A percentile compares a stretch with the other conserved stretches of the same genome.
phyloP scores from a whole-genome alignment of 768 basidiomycete genomes.

The Pleurotus djamor region DNA sequence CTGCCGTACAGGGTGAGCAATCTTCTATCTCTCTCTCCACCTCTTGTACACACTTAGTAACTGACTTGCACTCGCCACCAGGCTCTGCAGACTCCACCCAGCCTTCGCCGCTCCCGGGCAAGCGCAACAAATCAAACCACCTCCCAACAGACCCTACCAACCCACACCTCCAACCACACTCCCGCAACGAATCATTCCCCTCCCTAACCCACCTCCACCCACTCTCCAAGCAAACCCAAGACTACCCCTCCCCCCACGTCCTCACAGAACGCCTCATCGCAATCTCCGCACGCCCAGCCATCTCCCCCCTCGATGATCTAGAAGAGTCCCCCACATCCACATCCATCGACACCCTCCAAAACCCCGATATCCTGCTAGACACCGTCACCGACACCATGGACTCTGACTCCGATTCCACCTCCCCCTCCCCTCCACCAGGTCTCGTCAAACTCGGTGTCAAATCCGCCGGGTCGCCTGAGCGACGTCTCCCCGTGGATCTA shows the following conservation, averaged over 20 bases:
- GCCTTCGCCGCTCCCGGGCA: conserved; percentile 44
- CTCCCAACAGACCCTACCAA: conserved; percentile 17
- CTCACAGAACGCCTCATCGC: conserved; percentile 39
- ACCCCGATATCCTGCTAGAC: conserved; percentile 8
- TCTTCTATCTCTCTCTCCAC: neutral
- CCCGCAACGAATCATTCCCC: conserved; percentile 12
- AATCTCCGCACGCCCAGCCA: conserved; percentile 24
- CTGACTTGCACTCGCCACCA: conserved; percentile 19
- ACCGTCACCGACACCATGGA: conserved; percentile 6
- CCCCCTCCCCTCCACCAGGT: conserved; percentile 12
- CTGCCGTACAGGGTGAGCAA: conserved; percentile 61
- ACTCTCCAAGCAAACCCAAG: conserved; percentile 35
- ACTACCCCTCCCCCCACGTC: conserved; percentile 36
- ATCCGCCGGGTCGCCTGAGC: conserved; percentile 4
- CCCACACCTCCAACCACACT: conserved; percentile 29
- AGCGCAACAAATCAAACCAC: conserved; percentile 17
- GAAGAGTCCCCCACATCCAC: conserved; percentile 12
- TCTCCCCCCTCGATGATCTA: conserved; percentile 20
- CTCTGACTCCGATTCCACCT: conserved; percentile 11
- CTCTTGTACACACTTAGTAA: neutral
- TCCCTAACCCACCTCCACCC: conserved; percentile 19
- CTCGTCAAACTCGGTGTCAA: conserved; percentile 5
- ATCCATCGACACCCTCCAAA: conserved; percentile 5
- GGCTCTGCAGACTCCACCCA: conserved; percentile 73
- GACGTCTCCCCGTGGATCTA: conserved; percentile 3